Evolutionary conservation across 2,329 filamentous ascomycete genomes (phyloP), one percentile per base, ranked within the genome.

Genomic region (Exophiala aquamarina): DNA sequence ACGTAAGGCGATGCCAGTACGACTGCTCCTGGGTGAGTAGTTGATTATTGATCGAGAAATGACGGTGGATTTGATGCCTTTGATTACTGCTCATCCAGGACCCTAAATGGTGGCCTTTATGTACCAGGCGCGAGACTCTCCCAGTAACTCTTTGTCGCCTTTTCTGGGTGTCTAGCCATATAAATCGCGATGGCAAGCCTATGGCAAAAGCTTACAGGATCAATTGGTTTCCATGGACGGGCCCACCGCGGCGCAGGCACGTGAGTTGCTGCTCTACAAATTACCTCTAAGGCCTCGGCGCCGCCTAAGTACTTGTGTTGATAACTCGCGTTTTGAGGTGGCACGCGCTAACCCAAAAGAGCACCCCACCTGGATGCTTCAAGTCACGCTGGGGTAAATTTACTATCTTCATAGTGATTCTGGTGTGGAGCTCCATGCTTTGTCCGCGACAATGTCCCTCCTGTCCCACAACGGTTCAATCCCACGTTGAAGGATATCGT

Each of bases 51-150:
- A 39, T 7, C 7, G 11, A 19, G 8, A 39, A 6, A 14, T 19
- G 19, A 19, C 36, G 36, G 19, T 39, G 36, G 14, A 39, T 39
- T n/a, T n/a, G n/a, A n/a, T n/a, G n/a, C n/a, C n/a, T n/a, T n/a
- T 39, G 36, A 21, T 7, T 39, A 19, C 11, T 14, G 6, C 7
- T 7, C 36, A 39, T 18, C 11, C 11, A 39, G n/a, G 7, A 15
- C 8, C 19, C 36, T 20, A 39, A 18, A n/a, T 39, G n/a, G 18
- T 39, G 36, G 21, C 8, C 6, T 6, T 20, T 26, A n/a, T n/a
- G n/a, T n/a, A 6, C 17, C 7, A 5, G 6, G 13, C 6, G 7
- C 6, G 32, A 34, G n/a, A 6, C 6, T 7, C 14, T n/a, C 7
- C 32, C 32, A 34, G 32, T 34, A 34, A 8, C 6, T n/a, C 32